A percentile compares a stretch with the other conserved stretches of the same genome.
phyloP scores from a whole-genome alignment of 208 protist species.

The Leishmania tropica region DNA sequence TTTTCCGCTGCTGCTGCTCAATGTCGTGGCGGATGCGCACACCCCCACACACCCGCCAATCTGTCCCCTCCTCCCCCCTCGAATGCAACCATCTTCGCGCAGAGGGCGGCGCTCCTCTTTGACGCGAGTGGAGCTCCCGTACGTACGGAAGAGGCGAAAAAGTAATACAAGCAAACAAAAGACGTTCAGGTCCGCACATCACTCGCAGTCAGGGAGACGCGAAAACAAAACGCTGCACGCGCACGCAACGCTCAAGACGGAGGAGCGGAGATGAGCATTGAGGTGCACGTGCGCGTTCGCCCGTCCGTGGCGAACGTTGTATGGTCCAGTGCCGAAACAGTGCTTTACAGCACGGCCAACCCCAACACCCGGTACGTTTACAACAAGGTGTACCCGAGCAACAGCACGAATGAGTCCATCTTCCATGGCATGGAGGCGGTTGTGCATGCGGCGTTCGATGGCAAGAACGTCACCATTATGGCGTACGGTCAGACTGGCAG shows the following conservation, averaged over 20 bases:
- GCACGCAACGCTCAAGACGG: neutral
- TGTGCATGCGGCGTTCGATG: conserved; percentile 78
- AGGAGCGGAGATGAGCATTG: conserved; percentile 68
- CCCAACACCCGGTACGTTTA: conserved; percentile 82
- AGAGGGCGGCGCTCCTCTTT: neutral
- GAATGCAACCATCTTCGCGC: neutral
- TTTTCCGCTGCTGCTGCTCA: neutral
- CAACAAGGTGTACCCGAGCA: conserved; percentile 86
- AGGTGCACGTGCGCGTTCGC: conserved; percentile 87
- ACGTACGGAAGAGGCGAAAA: neutral
- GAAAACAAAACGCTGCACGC: neutral
- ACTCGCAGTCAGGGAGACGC: neutral
- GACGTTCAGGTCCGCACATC: neutral
- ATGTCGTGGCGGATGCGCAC: neutral
- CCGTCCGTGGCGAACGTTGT: conserved; percentile 60
- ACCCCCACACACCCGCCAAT: neutral
- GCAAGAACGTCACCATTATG: conserved; percentile 81
- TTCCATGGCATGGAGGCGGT: conserved; percentile 82
- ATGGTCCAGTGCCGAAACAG: conserved; percentile 85
- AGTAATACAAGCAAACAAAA: neutral
- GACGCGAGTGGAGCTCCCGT: neutral
- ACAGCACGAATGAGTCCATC: conserved; percentile 73
- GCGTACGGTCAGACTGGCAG: conserved; percentile 93
- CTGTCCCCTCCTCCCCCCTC: neutral
- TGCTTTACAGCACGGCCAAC: conserved; percentile 82